Conservation (phyloP, 371 early-diverging fungal species). For the Conidiobolus incongruus region DNA sequence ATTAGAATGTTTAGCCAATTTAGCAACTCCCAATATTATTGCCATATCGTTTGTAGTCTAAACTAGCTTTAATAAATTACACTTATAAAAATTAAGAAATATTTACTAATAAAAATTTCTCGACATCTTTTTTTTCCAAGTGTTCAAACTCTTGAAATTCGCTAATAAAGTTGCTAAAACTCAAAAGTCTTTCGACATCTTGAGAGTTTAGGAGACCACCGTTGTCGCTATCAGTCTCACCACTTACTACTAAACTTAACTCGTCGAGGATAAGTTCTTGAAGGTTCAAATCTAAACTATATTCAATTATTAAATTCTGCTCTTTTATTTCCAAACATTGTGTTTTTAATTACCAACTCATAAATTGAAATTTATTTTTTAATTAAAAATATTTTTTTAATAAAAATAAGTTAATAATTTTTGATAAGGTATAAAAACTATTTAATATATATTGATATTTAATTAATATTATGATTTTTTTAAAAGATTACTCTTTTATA, state of each 20-base stretch:
- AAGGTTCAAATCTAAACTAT: neutral
- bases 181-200: neutral
- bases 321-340: neutral
- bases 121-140: neutral
- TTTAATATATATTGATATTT: no score
- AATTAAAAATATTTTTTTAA: no score
- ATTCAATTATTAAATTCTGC: neutral
- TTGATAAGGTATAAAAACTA: no score
- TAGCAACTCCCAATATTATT: neutral
- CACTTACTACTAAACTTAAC: neutral
- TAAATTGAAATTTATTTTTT: no score
- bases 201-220: neutral
- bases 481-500: no score
- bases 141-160: neutral
- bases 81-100: neutral
- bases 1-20: neutral
- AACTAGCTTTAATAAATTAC: neutral
- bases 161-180: neutral
- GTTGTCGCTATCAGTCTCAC: no score
- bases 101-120: neutral
- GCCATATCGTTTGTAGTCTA: conserved; percentile 2
- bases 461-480: no score
- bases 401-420: no score
- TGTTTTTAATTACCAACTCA: no score
- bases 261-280: conserved; percentile 2